These are phyloP conservation scores for Eucalyptus marginata DNA, from an alignment of 345 rosid species.

Conservation along the genomic window DNA sequence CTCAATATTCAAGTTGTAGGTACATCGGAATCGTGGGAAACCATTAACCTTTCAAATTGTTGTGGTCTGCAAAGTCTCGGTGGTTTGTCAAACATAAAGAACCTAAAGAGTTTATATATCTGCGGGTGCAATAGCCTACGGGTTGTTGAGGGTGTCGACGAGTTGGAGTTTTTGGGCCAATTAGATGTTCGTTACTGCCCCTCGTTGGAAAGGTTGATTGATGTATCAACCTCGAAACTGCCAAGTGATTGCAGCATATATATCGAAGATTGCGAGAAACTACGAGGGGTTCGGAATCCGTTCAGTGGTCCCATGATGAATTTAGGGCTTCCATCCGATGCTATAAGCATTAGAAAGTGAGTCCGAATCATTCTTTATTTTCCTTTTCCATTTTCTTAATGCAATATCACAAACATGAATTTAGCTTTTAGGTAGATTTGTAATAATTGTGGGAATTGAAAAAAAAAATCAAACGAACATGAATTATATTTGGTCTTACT, in stretches of 20 bases:
- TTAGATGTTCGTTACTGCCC: fast-evolving
- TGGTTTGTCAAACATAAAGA: neutral
- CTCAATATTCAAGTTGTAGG: neutral
- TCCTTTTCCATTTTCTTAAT: neutral
- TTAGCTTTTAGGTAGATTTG: neutral
- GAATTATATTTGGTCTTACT: neutral
- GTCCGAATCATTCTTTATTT: neutral
- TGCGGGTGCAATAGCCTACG: fast-evolving
- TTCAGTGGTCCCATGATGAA: neutral
- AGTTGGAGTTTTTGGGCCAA: neutral
- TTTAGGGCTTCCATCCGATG: neutral
- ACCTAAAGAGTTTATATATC: neutral
- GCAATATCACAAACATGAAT: neutral
- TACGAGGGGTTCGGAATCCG: neutral
- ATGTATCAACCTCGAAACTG: neutral
- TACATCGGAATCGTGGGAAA: neutral
- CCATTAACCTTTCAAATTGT: fast-evolving
- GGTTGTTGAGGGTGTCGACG: neutral
- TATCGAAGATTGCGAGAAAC: neutral
- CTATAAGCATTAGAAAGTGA: neutral
- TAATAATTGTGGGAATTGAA: neutral
- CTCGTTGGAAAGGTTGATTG: neutral
- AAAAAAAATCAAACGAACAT: too few relatives aligned
- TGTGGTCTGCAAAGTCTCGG: fast-evolving
- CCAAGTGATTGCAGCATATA: neutral